Evolutionary conservation across 2,329 filamentous ascomycete genomes (phyloP), one percentile per base, ranked within the genome.

Genomic region (Aspergillus sp.): DNA sequence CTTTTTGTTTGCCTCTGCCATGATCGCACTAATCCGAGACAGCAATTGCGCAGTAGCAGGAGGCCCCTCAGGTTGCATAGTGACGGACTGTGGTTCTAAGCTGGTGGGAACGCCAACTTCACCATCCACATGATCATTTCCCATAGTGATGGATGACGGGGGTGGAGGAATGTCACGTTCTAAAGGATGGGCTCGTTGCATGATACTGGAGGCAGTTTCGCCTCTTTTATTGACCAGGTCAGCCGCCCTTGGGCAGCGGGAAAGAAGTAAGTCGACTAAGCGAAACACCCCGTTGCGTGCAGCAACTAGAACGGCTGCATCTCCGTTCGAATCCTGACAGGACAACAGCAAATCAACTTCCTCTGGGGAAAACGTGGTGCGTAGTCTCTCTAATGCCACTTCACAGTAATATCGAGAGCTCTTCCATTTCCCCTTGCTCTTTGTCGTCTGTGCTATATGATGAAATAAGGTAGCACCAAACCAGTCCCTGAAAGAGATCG

Each of bases 401-500:
- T 98, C 93, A 33, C 96, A 84, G 75, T 99, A 99, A 73, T 98
- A 98, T 35, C 91, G 85, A 33, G 93, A 92, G 68, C 90, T 96
- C 21, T 90, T 88, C 70, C 93, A 92, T 74, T 93, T 96, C 60
- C 90, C 90, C 51, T 91, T 89, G 52, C 89, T 90, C 66, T 88
- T 87, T 57, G 93, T 96, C 67, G 93, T 93, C 53, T 90, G 89
- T 17, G 93, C 91, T 44, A 96, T 93, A 72, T 98, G 93, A 70
- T 98, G 95, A 68, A 99, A 93, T 52, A 96, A 90, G 0, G 92
- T 97, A 60, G 89, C 90, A 12, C 91, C 90, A 51, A 88, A 88
- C 73, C 86, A 87, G 70, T 99, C 95, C 21, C 89, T 84, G 58
- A 86, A 86, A 53, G 89, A 87, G 40, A 96, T 86, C 0, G 93